Evolutionary conservation across 352 stramenopile genomes (phyloP).

Genomic region (Globisporangium canariense): DNA sequence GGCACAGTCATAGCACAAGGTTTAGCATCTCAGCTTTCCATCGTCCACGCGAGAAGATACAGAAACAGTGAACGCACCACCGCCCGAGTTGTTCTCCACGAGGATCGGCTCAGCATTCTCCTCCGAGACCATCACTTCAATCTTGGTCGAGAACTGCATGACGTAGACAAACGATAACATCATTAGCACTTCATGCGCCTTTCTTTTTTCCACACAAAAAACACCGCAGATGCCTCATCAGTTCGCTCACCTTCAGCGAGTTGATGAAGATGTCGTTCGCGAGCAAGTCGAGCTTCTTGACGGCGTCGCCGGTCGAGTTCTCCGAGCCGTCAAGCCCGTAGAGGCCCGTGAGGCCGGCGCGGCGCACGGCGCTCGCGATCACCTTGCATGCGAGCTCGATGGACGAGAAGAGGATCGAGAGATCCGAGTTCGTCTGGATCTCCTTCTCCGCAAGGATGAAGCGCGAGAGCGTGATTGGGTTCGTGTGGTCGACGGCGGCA

Average conservation of each 20-base stretch:
- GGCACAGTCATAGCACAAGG: background rate
- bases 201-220: background rate
- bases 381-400: slow-evolving; percentile 97
- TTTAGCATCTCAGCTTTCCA: background rate
- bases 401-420: slow-evolving; percentile 95
- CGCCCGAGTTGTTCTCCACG: slow-evolving; percentile 59
- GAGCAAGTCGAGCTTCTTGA: slow-evolving; percentile 99
- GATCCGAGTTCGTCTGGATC: slow-evolving; percentile 90
- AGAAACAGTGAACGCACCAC: slow-evolving; percentile 27
- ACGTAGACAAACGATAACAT: background rate
- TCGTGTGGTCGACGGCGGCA: slow-evolving; percentile 64
- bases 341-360: slow-evolving; percentile 87
- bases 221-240: background rate
- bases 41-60: background rate
- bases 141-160: slow-evolving; percentile 92
- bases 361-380: slow-evolving; percentile 95
- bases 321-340: slow-evolving; percentile 97
- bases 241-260: slow-evolving; percentile 69
- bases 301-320: slow-evolving; percentile 96
- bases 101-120: slow-evolving; percentile 98
- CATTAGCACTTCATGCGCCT: background rate
- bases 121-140: slow-evolving; percentile 97
- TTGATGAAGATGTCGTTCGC: slow-evolving; percentile 99
- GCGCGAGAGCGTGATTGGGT: slow-evolving; percentile 91
- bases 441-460: slow-evolving; percentile 93